These are phyloP conservation scores for Tylopilus balloui DNA, from an alignment of 768 basidiomycete species.

Conservation along the genomic window DNA sequence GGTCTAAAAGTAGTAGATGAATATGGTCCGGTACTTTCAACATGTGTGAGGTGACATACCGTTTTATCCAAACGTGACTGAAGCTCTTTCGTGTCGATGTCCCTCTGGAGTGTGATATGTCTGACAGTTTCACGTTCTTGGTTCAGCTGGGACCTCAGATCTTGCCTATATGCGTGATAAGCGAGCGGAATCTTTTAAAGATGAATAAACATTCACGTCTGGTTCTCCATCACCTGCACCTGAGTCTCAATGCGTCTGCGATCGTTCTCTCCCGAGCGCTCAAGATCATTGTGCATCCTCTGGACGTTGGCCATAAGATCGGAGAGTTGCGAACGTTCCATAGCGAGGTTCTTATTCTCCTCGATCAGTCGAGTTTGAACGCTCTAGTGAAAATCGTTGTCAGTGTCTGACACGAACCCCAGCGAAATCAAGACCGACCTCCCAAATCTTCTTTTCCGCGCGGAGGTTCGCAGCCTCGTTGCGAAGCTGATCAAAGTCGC, in stretches of 20 bases:
- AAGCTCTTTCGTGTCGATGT: slow-evolving; percentile 73
- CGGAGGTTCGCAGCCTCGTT: slow-evolving; percentile 85
- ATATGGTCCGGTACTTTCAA: neutral
- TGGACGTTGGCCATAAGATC: slow-evolving; percentile 89
- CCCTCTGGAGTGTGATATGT: slow-evolving; percentile 74
- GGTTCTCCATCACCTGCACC: slow-evolving; percentile 70
- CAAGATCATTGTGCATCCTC: slow-evolving; percentile 85
- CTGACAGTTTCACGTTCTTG: slow-evolving; percentile 73
- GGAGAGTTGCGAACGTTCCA: slow-evolving; percentile 80
- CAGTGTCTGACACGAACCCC: neutral
- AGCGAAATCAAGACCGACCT: slow-evolving; percentile 48
- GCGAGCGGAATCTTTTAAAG: neutral
- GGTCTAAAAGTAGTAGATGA: slow-evolving; percentile 37
- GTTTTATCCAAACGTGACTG: slow-evolving; percentile 67
- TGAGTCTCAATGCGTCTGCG: slow-evolving; percentile 76
- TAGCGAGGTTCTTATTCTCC: slow-evolving; percentile 75
- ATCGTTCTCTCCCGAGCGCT: slow-evolving; percentile 79
- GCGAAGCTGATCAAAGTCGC: slow-evolving; percentile 68
- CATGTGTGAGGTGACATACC: slow-evolving; percentile 38
- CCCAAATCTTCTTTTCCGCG: slow-evolving; percentile 93
- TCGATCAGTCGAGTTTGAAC: slow-evolving; percentile 77
- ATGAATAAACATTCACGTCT: slow-evolving; percentile 50
- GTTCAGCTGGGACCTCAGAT: slow-evolving; percentile 60
- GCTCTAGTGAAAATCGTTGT: slow-evolving; percentile 42
- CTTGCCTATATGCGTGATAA: slow-evolving; percentile 49